phyloP scores from a whole-genome alignment of 768 basidiomycete species.

The Macrolepiota dolichaula region DNA sequence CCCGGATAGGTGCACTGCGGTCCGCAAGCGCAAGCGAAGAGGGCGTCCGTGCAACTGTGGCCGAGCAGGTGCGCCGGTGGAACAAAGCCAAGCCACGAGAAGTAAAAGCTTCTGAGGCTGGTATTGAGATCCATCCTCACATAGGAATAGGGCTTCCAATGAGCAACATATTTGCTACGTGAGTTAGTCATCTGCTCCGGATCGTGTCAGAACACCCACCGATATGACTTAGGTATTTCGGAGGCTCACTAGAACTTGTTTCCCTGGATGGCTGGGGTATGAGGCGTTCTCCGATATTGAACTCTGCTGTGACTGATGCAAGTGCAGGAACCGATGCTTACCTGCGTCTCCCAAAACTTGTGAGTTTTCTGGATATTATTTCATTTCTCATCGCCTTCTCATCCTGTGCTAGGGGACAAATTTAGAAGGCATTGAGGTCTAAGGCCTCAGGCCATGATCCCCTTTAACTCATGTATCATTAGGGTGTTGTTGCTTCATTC shows the following conservation, averaged over 20 bases:
- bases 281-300: slow-evolving; percentile 17
- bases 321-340: slow-evolving; percentile 76
- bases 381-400: neutral
- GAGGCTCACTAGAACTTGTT: slow-evolving; percentile 75
- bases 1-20: slow-evolving; percentile 66
- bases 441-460: slow-evolving; percentile 11
- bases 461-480: neutral
- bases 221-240: slow-evolving; percentile 60
- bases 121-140: slow-evolving; percentile 51
- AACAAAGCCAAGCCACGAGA: slow-evolving; percentile 24
- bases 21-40: slow-evolving; percentile 54
- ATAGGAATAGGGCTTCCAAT: slow-evolving; percentile 86
- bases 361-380: slow-evolving; percentile 29
- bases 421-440: slow-evolving; percentile 81
- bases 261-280: slow-evolving; percentile 83
- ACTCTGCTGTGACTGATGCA: neutral
- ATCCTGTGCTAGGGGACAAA: slow-evolving; percentile 64
- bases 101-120: slow-evolving; percentile 40
- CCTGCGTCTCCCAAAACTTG: slow-evolving; percentile 75
- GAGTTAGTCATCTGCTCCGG: slow-evolving; percentile 16
- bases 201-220: neutral
- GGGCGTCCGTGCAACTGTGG: slow-evolving; percentile 75
- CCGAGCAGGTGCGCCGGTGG: slow-evolving; percentile 68
- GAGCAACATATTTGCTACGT: slow-evolving; percentile 88
- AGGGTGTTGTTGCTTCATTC: neutral